phyloP scores from a whole-genome alignment of 352 stramenopile genomes.

The Phytophthora crassamura region DNA sequence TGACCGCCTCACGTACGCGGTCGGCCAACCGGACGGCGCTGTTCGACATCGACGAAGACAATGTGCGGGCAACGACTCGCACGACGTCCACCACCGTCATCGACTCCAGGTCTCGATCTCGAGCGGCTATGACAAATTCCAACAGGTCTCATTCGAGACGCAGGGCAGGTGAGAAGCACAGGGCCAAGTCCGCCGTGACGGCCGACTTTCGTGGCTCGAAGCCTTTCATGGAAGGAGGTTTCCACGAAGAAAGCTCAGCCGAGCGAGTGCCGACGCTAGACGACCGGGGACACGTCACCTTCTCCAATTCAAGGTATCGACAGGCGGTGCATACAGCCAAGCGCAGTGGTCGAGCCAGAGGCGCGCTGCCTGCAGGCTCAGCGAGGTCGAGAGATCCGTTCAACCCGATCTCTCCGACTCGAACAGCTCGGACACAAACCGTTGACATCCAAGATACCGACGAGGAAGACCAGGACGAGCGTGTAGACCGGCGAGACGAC shows the following conservation, averaged over 20 bases:
- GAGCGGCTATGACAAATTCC: conserved; percentile 12
- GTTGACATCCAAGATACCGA: conserved; percentile 31
- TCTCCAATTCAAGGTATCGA: conserved; percentile 34
- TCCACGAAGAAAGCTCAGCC: conserved; percentile 4
- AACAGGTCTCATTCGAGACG: conserved; percentile 17
- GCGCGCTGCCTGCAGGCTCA: conserved; percentile 27
- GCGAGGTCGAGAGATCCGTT: conserved; percentile 21
- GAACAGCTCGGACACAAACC: conserved; percentile 22
- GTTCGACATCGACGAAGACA: conserved; percentile 56
- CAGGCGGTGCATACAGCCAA: conserved; percentile 28
- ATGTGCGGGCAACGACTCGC: conserved; percentile 25
- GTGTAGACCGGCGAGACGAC: conserved; percentile 17
- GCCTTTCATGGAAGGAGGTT: conserved; percentile 20
- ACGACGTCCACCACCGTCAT: conserved; percentile 17
- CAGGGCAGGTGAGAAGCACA: conserved; percentile 5
- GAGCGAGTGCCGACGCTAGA: conserved; percentile 32
- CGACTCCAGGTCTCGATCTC: conserved; percentile 28
- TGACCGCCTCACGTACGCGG: conserved; percentile 34
- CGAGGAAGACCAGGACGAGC: conserved; percentile 8
- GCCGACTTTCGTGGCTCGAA: conserved; percentile 29
- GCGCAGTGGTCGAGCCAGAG: conserved; percentile 27
- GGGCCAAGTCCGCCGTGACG: conserved; percentile 11
- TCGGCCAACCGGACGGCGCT: conserved; percentile 41
- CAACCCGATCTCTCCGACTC: conserved; percentile 22
- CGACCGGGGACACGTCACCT: conserved; percentile 33